phyloP scores from a whole-genome alignment of 129 eudicot genomes.

The Pulicaria dysenterica region DNA sequence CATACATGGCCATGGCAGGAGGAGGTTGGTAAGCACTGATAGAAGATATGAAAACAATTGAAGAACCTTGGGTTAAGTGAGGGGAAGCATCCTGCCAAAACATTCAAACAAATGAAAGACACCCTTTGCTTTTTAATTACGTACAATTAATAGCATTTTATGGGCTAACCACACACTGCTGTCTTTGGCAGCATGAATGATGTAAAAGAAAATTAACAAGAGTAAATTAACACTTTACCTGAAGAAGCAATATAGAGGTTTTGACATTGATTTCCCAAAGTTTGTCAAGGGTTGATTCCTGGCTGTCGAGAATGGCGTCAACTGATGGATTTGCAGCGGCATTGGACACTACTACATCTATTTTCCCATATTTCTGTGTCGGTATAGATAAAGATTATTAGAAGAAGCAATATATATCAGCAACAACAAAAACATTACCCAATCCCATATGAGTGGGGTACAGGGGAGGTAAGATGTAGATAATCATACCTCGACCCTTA shows the following conservation, averaged over 20 bases:
- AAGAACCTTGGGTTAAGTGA: conserved; percentile 64
- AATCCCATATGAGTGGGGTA: too few species aligned
- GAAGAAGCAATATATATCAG: background rate
- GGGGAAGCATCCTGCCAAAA: conserved; percentile 73
- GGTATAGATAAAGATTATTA: background rate
- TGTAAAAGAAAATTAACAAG: background rate
- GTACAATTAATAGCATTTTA: background rate
- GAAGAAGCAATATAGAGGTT: conserved; percentile 71
- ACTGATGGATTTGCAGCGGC: conserved; percentile 88
- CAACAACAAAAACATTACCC: too few species aligned
- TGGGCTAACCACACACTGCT: background rate
- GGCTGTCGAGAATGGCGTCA: conserved; percentile 60
- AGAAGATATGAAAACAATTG: conserved; percentile 68
- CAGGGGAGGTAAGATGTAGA: too few species aligned
- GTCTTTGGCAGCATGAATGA: conserved; percentile 1
- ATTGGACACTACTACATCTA: conserved; percentile 84
- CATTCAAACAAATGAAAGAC: background rate
- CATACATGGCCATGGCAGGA: conserved; percentile 75
- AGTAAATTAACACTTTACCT: conserved; percentile 46
- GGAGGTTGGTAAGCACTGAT: conserved; percentile 53
- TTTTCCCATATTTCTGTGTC: conserved; percentile 78
- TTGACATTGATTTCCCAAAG: conserved; percentile 94
- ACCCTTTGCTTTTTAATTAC: background rate
- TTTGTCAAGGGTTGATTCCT: conserved; percentile 82
- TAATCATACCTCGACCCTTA: too few species aligned